These are phyloP conservation scores for Scedosporium aurantiacum DNA, from an alignment of 2,329 filamentous ascomycete species.

Conservation along the genomic window DNA sequence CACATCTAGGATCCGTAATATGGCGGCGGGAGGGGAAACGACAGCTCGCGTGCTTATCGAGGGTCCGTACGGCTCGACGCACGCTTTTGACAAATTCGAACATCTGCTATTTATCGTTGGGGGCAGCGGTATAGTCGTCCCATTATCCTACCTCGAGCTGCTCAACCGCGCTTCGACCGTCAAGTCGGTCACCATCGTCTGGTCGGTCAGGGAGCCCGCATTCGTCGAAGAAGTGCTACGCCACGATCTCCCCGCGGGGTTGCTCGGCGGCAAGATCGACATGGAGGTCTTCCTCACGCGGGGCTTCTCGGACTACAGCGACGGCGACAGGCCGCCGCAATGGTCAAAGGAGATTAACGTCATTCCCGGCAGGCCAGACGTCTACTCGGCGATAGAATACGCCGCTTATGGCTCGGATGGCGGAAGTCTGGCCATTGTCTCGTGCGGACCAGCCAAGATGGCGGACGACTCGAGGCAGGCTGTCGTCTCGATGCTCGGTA, in stretches of 20 bases:
- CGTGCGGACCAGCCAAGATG: constrained; percentile 33
- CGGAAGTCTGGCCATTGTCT: constrained; percentile 27
- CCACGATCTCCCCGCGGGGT: constrained; percentile 19
- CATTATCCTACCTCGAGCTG: constrained; percentile 25
- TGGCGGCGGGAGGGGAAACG: constrained; percentile 16
- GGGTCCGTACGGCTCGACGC: constrained; percentile 32
- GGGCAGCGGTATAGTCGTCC: constrained; percentile 32
- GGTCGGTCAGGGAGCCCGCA: constrained; percentile 29
- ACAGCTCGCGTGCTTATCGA: constrained; percentile 27
- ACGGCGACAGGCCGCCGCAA: not conserved
- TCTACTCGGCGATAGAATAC: constrained; percentile 19
- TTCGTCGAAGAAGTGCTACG: constrained; percentile 24
- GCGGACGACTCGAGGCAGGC: constrained; percentile 29
- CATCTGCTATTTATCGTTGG: constrained; percentile 32
- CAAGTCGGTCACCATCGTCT: constrained; percentile 24
- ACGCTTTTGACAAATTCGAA: constrained; percentile 25
- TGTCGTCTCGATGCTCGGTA: constrained; percentile 19
- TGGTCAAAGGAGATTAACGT: constrained; percentile 13
- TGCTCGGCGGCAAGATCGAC: constrained; percentile 19
- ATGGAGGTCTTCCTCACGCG: constrained; percentile 26
- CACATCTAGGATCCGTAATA: constrained; percentile 24
- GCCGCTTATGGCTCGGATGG: constrained; percentile 13
- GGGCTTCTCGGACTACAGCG: not conserved
- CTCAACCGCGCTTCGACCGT: constrained; percentile 13
- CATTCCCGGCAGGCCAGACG: constrained; percentile 21